Evolutionary conservation across 1,284 basidiomycete genomes (phyloP), one percentile per base, ranked within the genome.

Genomic region (Microstroma glucosiphilum): DNA sequence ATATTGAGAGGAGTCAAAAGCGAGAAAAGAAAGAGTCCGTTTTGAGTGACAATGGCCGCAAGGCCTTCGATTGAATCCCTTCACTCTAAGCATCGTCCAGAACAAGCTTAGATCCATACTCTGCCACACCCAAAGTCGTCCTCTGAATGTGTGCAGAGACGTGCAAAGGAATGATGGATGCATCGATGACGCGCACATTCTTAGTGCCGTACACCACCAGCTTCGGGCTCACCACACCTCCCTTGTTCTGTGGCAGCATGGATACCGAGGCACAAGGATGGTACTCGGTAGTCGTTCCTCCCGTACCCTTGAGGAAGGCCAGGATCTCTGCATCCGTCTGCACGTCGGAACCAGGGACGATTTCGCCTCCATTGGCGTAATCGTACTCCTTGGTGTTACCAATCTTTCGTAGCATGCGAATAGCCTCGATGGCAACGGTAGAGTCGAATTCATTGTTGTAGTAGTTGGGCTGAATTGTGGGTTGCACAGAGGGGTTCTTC

Each of bases 161-260:
- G 56, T 76, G 69, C 7, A 75, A 53, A 40, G 73, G 72, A 49
- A 77, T 75, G 56, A 80, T 73, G 0, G 69, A 72, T 19, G 80
- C 76, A 60, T 82, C 81, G 51, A 80, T 73, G 15, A 82, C 79
- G 49, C 80, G 76, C 69, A 90, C 82, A 81, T 88, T 88, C 75
- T 83, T 73, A 4, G 84, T 82, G 40, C 87, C 87, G 77, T 88
- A 86, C 9, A 88, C 87, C 69, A 81, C 81, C 46, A 89, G 79
- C 60, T 84, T 81, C 21, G 85, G 79, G 76, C 86, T 85, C 54
- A 89, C 86, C 55, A 88, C 87, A 68, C 87, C 87, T 55, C 87
- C 87, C 62, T 82, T 76, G 41, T 80, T 80, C 66, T 82, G 79
- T 3, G 87, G 87, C 48, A 88, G 80, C 87, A 88, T 88, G 2